Percentiles rank a stretch among this genome's conserved stretches.
Conservation (phyloP, 2,329 filamentous ascomycete genomes). For the Plectosphaerella cucumerina region DNA sequence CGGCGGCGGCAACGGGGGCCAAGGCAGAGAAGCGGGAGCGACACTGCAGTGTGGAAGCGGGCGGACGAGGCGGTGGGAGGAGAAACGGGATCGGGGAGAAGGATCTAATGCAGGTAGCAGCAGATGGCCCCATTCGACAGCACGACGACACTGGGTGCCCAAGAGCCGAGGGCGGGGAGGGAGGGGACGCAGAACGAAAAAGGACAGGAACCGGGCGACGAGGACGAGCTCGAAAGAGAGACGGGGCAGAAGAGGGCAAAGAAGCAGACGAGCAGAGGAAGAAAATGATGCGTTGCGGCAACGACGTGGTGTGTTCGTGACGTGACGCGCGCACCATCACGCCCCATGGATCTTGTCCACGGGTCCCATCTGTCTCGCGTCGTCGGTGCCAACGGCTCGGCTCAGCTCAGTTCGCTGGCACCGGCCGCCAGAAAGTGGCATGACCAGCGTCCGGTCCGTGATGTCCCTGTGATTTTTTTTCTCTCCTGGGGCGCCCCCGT, state of each 20-base stretch:
- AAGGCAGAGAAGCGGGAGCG: background rate
- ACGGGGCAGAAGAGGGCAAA: constrained; percentile 2
- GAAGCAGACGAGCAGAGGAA: constrained; percentile 10
- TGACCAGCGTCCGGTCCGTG: background rate
- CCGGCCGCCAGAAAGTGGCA: background rate
- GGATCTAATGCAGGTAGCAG: constrained; percentile 12
- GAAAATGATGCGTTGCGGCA: constrained; percentile 14
- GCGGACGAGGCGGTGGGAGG: background rate
- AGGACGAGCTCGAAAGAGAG: constrained; percentile 5
- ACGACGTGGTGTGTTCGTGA: constrained; percentile 13
- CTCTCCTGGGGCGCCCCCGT: background rate
- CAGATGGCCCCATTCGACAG: constrained; percentile 4
- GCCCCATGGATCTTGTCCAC: background rate
- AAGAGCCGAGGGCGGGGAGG: constrained; percentile 1
- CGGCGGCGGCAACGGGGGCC: background rate
- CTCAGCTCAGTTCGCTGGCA: background rate
- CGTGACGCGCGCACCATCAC: constrained; percentile 2
- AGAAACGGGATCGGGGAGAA: background rate
- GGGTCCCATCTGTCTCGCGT: background rate
- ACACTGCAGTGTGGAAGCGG: background rate
- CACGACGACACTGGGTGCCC: constrained; percentile 5
- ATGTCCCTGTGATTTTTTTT: background rate
- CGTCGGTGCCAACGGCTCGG: background rate
- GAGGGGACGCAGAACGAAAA: constrained; percentile 5
- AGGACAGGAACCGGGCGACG: constrained; percentile 4